Conservation (phyloP, 176 grass and related monocot species). For the Oryza australiensis region DNA sequence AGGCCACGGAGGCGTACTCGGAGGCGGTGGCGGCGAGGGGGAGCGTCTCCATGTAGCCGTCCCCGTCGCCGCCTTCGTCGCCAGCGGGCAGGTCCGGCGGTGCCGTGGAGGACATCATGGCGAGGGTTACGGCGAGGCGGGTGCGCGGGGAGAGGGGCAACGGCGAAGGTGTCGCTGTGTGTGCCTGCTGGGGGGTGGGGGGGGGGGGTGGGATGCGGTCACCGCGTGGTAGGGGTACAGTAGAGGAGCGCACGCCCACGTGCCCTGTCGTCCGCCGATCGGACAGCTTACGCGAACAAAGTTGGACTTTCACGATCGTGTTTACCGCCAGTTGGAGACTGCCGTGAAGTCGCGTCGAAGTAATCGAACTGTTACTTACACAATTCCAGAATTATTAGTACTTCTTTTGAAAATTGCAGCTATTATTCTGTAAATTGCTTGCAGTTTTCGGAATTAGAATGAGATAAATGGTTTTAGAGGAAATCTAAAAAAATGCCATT, state of each 20-base stretch:
- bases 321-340: background rate
- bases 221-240: constrained; percentile 14
- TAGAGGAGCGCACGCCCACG: background rate
- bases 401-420: too few relatives aligned
- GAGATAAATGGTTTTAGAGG: too few relatives aligned
- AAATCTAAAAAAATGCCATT: too few relatives aligned
- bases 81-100: background rate
- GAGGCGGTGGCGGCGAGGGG: constrained; percentile 53
- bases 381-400: too few relatives aligned
- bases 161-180: background rate
- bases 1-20: constrained; percentile 41
- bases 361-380: too few relatives aligned
- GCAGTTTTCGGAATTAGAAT: too few relatives aligned
- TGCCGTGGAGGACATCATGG: constrained; percentile 35
- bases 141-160: background rate
- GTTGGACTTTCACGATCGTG: background rate
- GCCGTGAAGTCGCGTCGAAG: too few relatives aligned
- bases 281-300: background rate
- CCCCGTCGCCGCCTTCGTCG: background rate
- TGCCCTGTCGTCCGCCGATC: background rate
- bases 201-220: constrained; percentile 24
- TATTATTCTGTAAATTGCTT: too few relatives aligned
- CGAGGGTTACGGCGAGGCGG: background rate
- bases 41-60: constrained; percentile 66
- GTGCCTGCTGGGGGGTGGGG: too few relatives aligned